These are phyloP conservation scores for Cryptosporidium sp. DNA, from an alignment of 169 alveolate species.

Conservation along the genomic window DNA sequence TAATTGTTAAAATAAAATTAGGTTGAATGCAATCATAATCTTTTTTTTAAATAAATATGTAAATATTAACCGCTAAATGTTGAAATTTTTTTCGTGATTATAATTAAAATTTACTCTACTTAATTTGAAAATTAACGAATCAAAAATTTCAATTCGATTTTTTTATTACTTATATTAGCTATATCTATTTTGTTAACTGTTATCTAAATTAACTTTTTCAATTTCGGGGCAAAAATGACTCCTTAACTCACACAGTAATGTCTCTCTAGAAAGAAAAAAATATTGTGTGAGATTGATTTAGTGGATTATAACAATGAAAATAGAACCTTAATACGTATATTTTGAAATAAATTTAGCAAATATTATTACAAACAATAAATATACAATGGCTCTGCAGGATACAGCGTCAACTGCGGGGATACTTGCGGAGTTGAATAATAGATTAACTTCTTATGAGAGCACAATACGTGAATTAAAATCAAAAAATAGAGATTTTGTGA, in stretches of 20 bases:
- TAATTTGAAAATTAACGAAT: neutral
- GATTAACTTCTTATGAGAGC: constrained; percentile 70
- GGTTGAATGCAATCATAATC: too few relatives aligned
- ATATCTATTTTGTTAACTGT: neutral
- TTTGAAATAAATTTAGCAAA: neutral
- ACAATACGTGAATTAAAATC: constrained; percentile 67
- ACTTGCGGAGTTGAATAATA: constrained; percentile 67
- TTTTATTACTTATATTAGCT: neutral
- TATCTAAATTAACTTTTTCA: neutral
- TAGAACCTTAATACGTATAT: neutral
- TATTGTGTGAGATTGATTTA: neutral
- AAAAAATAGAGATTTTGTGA: constrained; percentile 60
- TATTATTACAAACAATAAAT: neutral
- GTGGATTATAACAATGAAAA: neutral
- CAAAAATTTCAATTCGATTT: neutral
- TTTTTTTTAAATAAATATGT: too few relatives aligned
- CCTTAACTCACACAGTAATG: constrained; percentile 57
- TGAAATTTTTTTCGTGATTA: too few relatives aligned
- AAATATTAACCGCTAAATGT: too few relatives aligned
- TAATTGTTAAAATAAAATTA: neutral
- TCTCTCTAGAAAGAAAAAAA: neutral
- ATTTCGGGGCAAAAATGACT: neutral
- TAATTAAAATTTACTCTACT: too few relatives aligned
- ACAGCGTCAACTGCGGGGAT: constrained; percentile 76
- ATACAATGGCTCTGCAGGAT: constrained; percentile 59